phyloP scores from a whole-genome alignment of 2,329 filamentous ascomycete genomes.

The Pestalotiopsis sp. region DNA sequence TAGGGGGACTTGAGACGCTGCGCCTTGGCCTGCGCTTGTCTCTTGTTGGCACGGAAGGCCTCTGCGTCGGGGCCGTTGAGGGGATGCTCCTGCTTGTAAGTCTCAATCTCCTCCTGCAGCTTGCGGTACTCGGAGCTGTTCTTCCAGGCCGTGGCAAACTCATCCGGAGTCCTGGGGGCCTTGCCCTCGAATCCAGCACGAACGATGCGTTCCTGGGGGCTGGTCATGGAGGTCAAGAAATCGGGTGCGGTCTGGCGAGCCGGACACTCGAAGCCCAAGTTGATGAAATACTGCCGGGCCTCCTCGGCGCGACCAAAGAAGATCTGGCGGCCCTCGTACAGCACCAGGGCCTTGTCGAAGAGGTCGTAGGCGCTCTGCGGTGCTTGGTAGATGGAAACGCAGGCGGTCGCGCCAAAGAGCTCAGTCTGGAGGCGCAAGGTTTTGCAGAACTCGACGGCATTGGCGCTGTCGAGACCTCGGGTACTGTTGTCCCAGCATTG shows the following conservation, averaged over 20 bases:
- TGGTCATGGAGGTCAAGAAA: constrained; percentile 72
- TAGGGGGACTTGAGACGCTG: constrained; percentile 24
- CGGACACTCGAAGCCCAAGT: constrained; percentile 67
- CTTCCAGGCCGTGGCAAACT: constrained; percentile 61
- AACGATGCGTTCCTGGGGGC: constrained; percentile 54
- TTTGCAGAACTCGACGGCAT: constrained; percentile 73
- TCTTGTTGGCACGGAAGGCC: constrained; percentile 56
- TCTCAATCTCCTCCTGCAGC: constrained; percentile 54
- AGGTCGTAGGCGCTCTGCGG: constrained; percentile 63
- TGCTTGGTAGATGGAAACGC: constrained; percentile 70
- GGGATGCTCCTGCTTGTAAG: constrained; percentile 53
- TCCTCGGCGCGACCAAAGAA: constrained; percentile 61
- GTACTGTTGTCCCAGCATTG: constrained; percentile 73
- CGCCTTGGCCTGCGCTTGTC: constrained; percentile 46
- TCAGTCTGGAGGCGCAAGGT: constrained; percentile 51
- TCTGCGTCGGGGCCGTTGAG: constrained; percentile 55
- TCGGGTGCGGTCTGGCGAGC: constrained; percentile 68
- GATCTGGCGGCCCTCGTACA: constrained; percentile 63
- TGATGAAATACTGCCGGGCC: constrained; percentile 65
- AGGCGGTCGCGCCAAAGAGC: constrained; percentile 33
- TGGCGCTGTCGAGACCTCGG: constrained; percentile 71
- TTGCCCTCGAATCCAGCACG: constrained; percentile 56
- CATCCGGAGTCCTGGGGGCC: constrained; percentile 60
- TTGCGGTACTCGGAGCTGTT: constrained; percentile 50
- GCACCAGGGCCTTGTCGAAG: constrained; percentile 59